phyloP scores from a whole-genome alignment of 2,329 filamentous ascomycete genomes.

The Ceratocystis ficicola region DNA sequence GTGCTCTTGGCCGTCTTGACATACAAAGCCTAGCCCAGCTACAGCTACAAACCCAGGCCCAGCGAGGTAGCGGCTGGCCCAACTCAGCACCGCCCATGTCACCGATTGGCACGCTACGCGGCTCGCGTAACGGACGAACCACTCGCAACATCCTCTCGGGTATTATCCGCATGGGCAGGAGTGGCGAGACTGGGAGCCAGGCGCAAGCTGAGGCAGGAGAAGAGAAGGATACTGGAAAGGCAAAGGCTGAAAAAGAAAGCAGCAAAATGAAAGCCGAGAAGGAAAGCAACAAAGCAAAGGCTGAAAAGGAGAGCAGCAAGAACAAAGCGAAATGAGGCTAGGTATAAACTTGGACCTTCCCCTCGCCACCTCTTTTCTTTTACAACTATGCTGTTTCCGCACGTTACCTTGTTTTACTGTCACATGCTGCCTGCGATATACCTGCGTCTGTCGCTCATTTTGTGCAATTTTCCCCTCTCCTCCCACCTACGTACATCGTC shows the following conservation, averaged over 20 bases:
- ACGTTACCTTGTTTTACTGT: neutral
- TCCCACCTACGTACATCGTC: neutral
- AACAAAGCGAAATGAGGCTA: neutral
- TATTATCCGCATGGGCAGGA: slow-evolving; percentile 36
- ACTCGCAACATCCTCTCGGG: slow-evolving; percentile 35
- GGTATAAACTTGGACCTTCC: neutral
- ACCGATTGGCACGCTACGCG: slow-evolving; percentile 27
- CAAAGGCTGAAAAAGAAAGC: neutral
- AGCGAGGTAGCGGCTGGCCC: neutral
- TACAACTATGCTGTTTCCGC: slow-evolving; percentile 13
- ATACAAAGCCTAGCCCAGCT: slow-evolving; percentile 17
- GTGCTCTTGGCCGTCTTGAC: slow-evolving; percentile 22
- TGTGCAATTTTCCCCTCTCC: slow-evolving; percentile 18
- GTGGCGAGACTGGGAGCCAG: slow-evolving; percentile 28
- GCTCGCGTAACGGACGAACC: slow-evolving; percentile 29
- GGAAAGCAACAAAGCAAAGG: neutral
- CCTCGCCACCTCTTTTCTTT: slow-evolving; percentile 15
- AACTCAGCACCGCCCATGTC: slow-evolving; percentile 12
- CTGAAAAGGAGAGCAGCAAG: slow-evolving; percentile 3
- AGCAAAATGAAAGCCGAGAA: neutral
- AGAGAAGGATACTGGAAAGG: neutral
- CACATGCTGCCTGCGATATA: slow-evolving; percentile 13
- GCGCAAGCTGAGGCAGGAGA: neutral
- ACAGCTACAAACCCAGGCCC: slow-evolving; percentile 17
- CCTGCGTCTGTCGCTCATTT: slow-evolving; percentile 10